Evolutionary conservation across 2,329 filamentous ascomycete species (phyloP), one percentile per base, ranked within the genome.

Genomic region (Hymenoscyphus fraxineus): DNA sequence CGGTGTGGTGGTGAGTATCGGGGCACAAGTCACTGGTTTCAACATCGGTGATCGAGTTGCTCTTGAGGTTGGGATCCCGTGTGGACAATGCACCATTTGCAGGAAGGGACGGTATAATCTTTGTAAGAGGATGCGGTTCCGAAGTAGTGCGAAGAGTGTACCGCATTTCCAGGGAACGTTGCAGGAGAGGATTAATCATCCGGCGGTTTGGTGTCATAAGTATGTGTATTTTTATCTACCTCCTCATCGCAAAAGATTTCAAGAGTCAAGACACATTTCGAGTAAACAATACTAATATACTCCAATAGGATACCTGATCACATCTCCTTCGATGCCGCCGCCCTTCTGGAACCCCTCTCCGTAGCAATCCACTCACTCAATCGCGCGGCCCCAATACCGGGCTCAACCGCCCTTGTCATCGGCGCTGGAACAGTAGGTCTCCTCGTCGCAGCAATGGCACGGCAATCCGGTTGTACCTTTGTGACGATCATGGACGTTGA

Each of bases 1-100:
- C 0, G 85, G 84, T 4, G 80, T 82, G n/a, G 81, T 87, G 57
- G 81, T 84, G 40, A 81, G 80, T 60, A 78, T 87, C 62, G 85
- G 85, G 0, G 78, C 82, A 7, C 78, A 81, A 64, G 81, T 85
- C 60, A 76, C 73, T 41, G 82, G 82, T 65, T 84, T 85, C 74
- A 77, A 73, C 59, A 70, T 85, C 60, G 85, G 85, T 22, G 85
- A 87, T 71, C 77, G 84, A 54, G 85, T 87, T 27, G 85, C 85
- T 4, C 86, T 98, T 73, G 94, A 98, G 80, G 93, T 94, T 67
- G 96, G 96, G 78, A 87, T 97, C 72, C 92, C 94, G 76, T 98
- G 94, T 85, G 87, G 90, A 76, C 84, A 86, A 74, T 97, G 93
- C 83, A 91, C 93, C 77, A 91, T 92, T 55, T 97, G 93, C 79